Evolutionary conservation across 345 rosid species (phyloP).

Genomic region (Tarenaya hassleriana): DNA sequence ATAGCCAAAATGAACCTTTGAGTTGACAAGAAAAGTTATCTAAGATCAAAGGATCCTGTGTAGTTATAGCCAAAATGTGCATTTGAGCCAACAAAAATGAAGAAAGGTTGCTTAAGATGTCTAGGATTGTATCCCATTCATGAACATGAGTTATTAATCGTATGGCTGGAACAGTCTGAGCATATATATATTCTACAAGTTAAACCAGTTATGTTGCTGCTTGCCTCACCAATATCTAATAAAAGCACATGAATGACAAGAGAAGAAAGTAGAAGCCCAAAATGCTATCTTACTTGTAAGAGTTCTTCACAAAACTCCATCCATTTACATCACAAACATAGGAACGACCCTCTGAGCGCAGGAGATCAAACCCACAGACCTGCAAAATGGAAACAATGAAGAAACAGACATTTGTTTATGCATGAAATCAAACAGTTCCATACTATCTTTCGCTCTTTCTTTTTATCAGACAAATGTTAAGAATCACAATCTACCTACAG

Average conservation of each 20-base stretch:
- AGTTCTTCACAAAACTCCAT: slow-evolving; percentile 99
- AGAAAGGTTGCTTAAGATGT: slow-evolving; percentile 5
- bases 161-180: slow-evolving; percentile 5
- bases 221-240: neutral
- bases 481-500: too few species aligned
- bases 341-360: slow-evolving; percentile 93
- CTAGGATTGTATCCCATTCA: neutral
- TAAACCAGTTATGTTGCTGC: neutral
- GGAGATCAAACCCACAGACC: slow-evolving; percentile 99
- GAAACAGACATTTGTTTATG: slow-evolving; percentile 2
- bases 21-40: neutral
- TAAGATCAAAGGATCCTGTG: neutral
- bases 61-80: too few species aligned
- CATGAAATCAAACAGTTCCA: slow-evolving; percentile 4
- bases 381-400: slow-evolving; percentile 29
- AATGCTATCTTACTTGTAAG: slow-evolving; percentile 65
- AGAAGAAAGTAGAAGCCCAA: slow-evolving; percentile 7
- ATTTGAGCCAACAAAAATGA: neutral
- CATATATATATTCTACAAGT: neutral
- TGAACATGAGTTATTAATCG: neutral
- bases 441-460: neutral
- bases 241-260: neutral
- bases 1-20: too few species aligned
- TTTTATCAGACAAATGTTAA: neutral
- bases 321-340: slow-evolving; percentile 99